These are phyloP conservation scores for Erythrophleum ivorense DNA, from an alignment of 331 rosid genomes.

Conservation along the genomic window DNA sequence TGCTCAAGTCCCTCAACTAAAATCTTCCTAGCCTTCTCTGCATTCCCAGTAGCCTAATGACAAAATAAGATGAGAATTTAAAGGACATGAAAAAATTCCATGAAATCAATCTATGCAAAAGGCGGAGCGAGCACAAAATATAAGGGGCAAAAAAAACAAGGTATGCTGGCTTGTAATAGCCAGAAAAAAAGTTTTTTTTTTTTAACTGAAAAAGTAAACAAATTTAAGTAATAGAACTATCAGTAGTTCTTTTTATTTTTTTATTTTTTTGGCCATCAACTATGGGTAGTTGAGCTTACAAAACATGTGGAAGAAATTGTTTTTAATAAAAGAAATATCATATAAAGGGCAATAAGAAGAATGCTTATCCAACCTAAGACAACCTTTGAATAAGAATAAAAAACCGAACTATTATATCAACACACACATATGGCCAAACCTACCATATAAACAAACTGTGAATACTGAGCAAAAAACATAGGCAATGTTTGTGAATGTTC, in stretches of 20 bases:
- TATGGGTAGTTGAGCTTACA: no score
- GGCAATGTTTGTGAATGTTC: constrained; percentile 90
- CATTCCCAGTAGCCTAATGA: constrained; percentile 76
- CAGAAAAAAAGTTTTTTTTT: background rate
- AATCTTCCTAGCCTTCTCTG: constrained; percentile 84
- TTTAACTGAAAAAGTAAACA: no score
- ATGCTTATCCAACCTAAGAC: background rate
- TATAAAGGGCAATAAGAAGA: no score
- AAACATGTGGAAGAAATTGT: background rate
- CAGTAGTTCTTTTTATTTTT: no score
- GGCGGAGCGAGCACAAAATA: background rate
- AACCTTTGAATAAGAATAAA: constrained; percentile 5
- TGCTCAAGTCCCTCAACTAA: constrained; percentile 79
- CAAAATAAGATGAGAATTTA: constrained; percentile 24
- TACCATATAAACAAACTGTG: constrained; percentile 93
- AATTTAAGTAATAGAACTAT: no score
- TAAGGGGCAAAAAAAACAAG: background rate
- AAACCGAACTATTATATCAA: background rate
- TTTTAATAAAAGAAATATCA: no score
- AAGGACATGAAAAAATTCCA: constrained; percentile 24
- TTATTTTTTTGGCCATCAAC: no score
- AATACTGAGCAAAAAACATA: constrained; percentile 82
- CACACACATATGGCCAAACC: constrained; percentile 39
- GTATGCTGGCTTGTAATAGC: background rate
- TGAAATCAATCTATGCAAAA: constrained; percentile 1